Base-by-base conservation (phyloP, 805 yeast genomes). In the Nematodospora valgi region DNA sequence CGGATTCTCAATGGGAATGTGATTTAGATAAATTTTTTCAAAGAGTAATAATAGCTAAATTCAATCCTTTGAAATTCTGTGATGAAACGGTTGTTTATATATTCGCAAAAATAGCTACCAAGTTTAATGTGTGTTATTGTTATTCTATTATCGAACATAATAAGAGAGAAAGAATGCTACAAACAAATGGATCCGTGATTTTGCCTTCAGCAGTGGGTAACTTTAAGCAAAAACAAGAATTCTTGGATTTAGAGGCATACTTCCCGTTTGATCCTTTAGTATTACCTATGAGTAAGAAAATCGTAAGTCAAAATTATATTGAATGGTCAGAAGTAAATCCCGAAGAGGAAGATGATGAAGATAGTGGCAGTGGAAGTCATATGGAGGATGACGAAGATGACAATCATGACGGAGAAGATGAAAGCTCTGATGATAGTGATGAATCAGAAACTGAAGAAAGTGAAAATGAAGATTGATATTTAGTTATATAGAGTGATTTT, bases 231-330 rank as follows among this genome's bases (percentile, higher is more conserved):
- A 80, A 80, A 50, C 89, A 85, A 52, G 96, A 88, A 52, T 87
- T 86, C 51, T 72, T 85, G 46, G 95, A 87, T 50, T 68, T 91
- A 34, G 96, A 89, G 56, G 88, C 93, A n/a, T 91, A 87, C 56
- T 91, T 91, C 60, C 98, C 98, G 9, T 91, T 86, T 56, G 98
- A 91, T 64, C 98, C 98, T 1, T 60, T 93, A 42, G 76, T 84
- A 33, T 70, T 91, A 43, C 82, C 80, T 29, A 60, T 60, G 8
- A 74, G 86, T 31, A 77, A 80, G 48, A 56, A 61, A 25, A 55
- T 77, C 22, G 62, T 93, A 37, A 64, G 70, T 21, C 68, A 61
- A 5, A 70, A 72, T 40, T 68, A 64, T 35, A 78, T 89, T 18
- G 93, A 88, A 49, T 91, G 98, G 98, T 51, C 62, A 5, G 63